These are phyloP conservation scores for Hevea brasiliensis DNA, from an alignment of 345 rosid genomes.

Conservation along the genomic window DNA sequence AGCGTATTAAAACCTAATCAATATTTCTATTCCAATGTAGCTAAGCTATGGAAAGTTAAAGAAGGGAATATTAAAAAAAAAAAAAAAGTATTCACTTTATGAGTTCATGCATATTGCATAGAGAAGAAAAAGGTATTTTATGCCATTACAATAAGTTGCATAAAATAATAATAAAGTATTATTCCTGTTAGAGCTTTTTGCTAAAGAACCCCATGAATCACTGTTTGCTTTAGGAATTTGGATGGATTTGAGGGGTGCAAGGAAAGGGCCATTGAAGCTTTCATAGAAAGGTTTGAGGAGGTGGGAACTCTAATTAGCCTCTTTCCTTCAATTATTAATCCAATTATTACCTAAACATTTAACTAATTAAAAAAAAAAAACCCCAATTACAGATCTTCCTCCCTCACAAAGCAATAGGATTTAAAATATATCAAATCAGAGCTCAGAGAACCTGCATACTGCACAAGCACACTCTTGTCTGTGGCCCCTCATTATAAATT, in stretches of 20 bases:
- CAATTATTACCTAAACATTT: background rate
- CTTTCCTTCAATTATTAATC: constrained; percentile 27
- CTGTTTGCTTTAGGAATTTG: too few relatives aligned
- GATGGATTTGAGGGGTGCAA: background rate
- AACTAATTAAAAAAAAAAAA: background rate
- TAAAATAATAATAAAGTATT: too few relatives aligned
- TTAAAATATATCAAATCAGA: background rate
- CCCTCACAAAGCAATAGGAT: background rate
- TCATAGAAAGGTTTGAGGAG: constrained; percentile 2
- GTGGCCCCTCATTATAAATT: background rate
- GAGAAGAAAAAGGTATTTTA: too few relatives aligned
- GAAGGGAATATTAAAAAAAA: too few relatives aligned
- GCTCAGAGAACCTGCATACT: background rate
- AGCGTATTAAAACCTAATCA: too few relatives aligned
- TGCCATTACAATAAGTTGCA: too few relatives aligned
- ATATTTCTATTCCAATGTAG: too few relatives aligned
- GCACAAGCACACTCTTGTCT: background rate
- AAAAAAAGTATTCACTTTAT: too few relatives aligned
- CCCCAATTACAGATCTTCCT: background rate
- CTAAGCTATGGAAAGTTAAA: too few relatives aligned
- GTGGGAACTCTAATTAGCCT: constrained; percentile 1
- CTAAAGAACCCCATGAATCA: too few relatives aligned
- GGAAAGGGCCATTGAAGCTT: constrained; percentile 19
- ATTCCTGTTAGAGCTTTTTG: too few relatives aligned
- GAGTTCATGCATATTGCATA: too few relatives aligned